Conservation (phyloP, 805 yeast species). For the Wickerhamiella domercqiae region DNA sequence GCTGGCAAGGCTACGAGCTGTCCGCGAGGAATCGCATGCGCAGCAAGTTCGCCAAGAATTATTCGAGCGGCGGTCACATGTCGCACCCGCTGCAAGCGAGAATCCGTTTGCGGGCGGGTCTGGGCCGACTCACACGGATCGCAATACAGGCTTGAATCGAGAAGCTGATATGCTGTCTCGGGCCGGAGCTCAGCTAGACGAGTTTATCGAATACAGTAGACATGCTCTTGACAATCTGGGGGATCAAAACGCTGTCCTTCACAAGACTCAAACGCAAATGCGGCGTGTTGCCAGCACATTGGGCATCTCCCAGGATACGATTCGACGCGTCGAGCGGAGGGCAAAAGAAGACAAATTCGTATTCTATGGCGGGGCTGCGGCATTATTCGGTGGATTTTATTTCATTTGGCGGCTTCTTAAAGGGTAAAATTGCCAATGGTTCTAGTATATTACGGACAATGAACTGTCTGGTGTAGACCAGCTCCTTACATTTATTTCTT, state of each 20-base stretch:
- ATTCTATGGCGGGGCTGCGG: conserved; percentile 57
- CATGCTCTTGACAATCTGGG: conserved; percentile 71
- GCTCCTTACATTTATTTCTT: too few relatives aligned
- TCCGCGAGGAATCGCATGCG: conserved; percentile 38
- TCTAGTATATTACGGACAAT: conserved; percentile 1
- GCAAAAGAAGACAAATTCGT: conserved; percentile 77
- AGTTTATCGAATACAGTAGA: conserved; percentile 79
- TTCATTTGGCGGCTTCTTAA: conserved; percentile 45
- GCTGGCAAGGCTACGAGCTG: conserved; percentile 38
- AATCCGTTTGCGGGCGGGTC: conserved; percentile 20
- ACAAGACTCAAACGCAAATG: conserved; percentile 46
- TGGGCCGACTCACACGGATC: conserved; percentile 15
- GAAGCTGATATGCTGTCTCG: conserved; percentile 45
- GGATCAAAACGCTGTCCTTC: conserved; percentile 63
- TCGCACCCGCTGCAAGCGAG: conserved; percentile 11
- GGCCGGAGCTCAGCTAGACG: conserved; percentile 74
- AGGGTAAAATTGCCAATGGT: conserved; percentile 19
- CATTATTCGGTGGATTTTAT: conserved; percentile 53
- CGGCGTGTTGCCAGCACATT: conserved; percentile 58
- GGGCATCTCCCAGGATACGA: conserved; percentile 78
- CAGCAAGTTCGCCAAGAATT: conserved; percentile 37
- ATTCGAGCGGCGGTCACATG: conserved; percentile 33
- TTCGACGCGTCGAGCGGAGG: conserved; percentile 60
- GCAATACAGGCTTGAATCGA: conserved; percentile 50
- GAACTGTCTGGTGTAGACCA: too few relatives aligned